Base-by-base conservation (phyloP, 1,284 basidiomycete genomes). In the Psilocybe mexicana region DNA sequence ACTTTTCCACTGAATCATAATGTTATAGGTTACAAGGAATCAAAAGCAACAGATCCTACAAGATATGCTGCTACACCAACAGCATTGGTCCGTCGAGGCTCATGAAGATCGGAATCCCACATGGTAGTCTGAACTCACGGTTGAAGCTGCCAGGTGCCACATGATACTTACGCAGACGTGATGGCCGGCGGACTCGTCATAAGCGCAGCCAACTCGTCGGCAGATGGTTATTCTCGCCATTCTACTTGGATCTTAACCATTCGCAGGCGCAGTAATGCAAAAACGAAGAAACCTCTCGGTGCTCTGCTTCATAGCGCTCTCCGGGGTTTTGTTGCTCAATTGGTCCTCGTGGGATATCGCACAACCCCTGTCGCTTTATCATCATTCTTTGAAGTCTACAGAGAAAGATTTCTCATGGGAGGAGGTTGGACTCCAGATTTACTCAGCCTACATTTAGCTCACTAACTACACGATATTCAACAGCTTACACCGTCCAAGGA, bases 401-500 rank as follows among this genome's bases (percentile, higher is more conserved):
- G 11, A 40, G n/a, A 5, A n/a, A 40, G 38, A 40, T 0, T 40
- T 40, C 38, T 11, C 38, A 40, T 40, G 38, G 38, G 38, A 40
- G 38, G 38, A 40, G 38, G 38, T 40, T 4, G 14, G 3, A 3
- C 11, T 2, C 2, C 3, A 33, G 4, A 4, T 40, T n/a, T 40
- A 0, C n/a, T 40, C 38, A n/a, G 10, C 38, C 7, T 12, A 40
- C n/a, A 0, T 0, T 5, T n/a, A 8, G n/a, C 14, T n/a, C 38
- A 40, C 38, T 40, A 33, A 18, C 35, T n/a, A 52, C 23, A 18
- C 25, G 14, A 3, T 2, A 12, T 36, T 36, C 24, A 36, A n/a
- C 36, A 42, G 69, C 63, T 28, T 67, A 55, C 35, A n/a, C 56
- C 62, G 6, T 49, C 48, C 28, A 56, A 56, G 18, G 50, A 57